These are phyloP conservation scores for Tilletia walkeri DNA, from an alignment of 1,284 basidiomycete species.

Conservation along the genomic window DNA sequence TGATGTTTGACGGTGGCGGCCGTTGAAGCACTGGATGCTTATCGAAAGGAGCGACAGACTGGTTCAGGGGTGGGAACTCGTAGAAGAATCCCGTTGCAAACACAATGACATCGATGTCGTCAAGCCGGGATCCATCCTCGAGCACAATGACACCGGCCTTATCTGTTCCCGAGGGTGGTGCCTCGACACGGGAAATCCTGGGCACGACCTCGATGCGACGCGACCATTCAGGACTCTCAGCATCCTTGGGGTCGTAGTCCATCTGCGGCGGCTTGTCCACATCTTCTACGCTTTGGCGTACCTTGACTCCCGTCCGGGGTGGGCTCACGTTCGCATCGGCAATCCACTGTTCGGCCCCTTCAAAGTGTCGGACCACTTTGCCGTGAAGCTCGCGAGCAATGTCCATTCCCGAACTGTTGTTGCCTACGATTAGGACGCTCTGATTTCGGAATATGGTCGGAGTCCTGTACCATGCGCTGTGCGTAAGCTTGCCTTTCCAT, in stretches of 20 bases:
- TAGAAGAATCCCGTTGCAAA: slow-evolving; percentile 53
- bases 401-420: slow-evolving; percentile 61
- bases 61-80: slow-evolving; percentile 37
- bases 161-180: not conserved
- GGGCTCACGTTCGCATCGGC: not conserved
- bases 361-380: slow-evolving; percentile 32
- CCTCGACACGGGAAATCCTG: slow-evolving; percentile 27
- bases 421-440: slow-evolving; percentile 61
- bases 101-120: slow-evolving; percentile 44
- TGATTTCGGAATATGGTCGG: slow-evolving; percentile 49
- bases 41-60: slow-evolving; percentile 26
- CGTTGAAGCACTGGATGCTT: slow-evolving; percentile 27
- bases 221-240: slow-evolving; percentile 36
- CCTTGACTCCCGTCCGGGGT: slow-evolving; percentile 9
- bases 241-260: slow-evolving; percentile 48
- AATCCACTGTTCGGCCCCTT: slow-evolving; percentile 25
- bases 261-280: slow-evolving; percentile 39
- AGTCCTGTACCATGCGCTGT: slow-evolving; percentile 59
- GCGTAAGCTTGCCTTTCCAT: slow-evolving; percentile 57
- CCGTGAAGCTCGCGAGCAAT: slow-evolving; percentile 59
- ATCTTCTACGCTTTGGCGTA: slow-evolving; percentile 39
- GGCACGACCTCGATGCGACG: slow-evolving; percentile 44
- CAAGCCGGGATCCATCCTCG: slow-evolving; percentile 22
- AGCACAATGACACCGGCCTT: slow-evolving; percentile 26
- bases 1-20: not conserved